Conservation (phyloP, 805 yeast species). For the Ogataea wickerhamii region DNA sequence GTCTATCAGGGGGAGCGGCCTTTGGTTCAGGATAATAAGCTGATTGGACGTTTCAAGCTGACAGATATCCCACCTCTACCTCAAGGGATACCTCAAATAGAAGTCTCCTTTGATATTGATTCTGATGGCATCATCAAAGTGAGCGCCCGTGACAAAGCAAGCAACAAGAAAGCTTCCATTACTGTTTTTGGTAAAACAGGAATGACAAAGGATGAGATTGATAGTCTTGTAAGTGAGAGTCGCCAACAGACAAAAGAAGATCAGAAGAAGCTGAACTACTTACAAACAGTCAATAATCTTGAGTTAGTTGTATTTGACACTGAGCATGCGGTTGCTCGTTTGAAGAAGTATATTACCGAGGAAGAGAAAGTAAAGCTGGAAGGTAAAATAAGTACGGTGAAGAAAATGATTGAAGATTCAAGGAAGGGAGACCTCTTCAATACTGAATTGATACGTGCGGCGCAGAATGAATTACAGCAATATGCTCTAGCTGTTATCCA, state of each 20-base stretch:
- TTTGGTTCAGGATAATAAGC: conserved; percentile 90
- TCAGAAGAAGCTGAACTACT: conserved; percentile 38
- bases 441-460: conserved; percentile 29
- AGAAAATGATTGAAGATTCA: conserved; percentile 28
- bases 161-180: conserved; percentile 90
- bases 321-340: conserved; percentile 31
- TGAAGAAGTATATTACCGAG: conserved; percentile 17
- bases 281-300: conserved; percentile 72
- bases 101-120: conserved; percentile 91
- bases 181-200: conserved; percentile 97
- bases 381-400: conserved; percentile 24
- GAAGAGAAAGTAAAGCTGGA: conserved; percentile 15
- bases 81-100: conserved; percentile 86
- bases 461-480: conserved; percentile 33
- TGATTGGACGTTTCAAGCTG: conserved; percentile 90
- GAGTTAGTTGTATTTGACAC: conserved; percentile 35
- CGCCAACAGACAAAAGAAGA: conserved; percentile 86
- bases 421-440: conserved; percentile 30
- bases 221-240: conserved; percentile 86
- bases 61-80: conserved; percentile 89
- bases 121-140: conserved; percentile 97
- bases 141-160: conserved; percentile 88
- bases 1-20: conserved; percentile 98
- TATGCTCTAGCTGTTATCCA: conserved; percentile 28
- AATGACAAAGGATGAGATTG: conserved; percentile 83